Evolutionary conservation across 2,329 filamentous ascomycete species (phyloP).

Genomic region (Xylaria polymorpha): DNA sequence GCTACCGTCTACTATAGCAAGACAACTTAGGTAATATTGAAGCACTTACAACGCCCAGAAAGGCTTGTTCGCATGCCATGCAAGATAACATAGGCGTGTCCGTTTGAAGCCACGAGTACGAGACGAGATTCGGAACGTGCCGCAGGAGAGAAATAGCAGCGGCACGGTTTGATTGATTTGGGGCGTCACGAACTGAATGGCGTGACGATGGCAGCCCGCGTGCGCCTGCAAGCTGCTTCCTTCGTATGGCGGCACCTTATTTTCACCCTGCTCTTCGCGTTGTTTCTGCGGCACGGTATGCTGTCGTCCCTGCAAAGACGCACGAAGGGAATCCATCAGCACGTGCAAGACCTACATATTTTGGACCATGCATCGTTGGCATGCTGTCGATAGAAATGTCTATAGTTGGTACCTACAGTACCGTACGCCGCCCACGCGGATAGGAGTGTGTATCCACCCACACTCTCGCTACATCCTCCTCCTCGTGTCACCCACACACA

Average conservation of each 20-base stretch:
- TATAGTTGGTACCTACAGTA: constrained; percentile 12
- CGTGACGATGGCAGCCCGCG: constrained; percentile 19
- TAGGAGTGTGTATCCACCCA: neutral
- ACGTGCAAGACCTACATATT: constrained; percentile 26
- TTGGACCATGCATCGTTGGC: constrained; percentile 31
- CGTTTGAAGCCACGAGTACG: constrained; percentile 13
- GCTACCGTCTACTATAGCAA: constrained; percentile 4
- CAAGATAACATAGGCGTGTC: constrained; percentile 18
- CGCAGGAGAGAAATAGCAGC: constrained; percentile 6
- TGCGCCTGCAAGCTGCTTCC: constrained; percentile 18
- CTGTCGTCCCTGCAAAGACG: neutral
- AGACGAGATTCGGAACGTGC: constrained; percentile 8
- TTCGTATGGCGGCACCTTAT: constrained; percentile 22
- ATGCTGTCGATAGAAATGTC: constrained; percentile 1
- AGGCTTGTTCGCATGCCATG: constrained; percentile 8
- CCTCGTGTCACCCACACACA: constrained; percentile 1
- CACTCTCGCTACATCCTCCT: constrained; percentile 7
- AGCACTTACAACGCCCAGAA: constrained; percentile 5
- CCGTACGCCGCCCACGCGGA: neutral
- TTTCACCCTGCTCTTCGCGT: neutral
- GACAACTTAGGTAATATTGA: constrained; percentile 25
- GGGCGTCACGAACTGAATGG: constrained; percentile 18
- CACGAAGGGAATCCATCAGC: constrained; percentile 15
- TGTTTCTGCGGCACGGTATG: constrained; percentile 18
- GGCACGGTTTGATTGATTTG: constrained; percentile 13